These are phyloP conservation scores for Pascua sp. DNA, from an alignment of 1,284 basidiomycete species.

Conservation along the genomic window DNA sequence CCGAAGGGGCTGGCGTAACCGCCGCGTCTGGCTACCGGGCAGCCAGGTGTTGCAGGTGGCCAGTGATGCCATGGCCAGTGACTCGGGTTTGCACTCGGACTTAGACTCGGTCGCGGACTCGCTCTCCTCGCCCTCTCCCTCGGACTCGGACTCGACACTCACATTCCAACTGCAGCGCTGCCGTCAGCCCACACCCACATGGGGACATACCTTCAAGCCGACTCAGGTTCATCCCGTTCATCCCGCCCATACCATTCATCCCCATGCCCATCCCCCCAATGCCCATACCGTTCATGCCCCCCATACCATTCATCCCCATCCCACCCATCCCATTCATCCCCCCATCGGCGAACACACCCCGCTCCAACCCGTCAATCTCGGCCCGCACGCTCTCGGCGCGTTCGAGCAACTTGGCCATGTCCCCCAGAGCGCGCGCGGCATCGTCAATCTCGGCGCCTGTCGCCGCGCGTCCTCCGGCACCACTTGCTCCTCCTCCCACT, in stretches of 20 bases:
- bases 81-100: too few species aligned
- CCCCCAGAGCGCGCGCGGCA: slow-evolving; percentile 10
- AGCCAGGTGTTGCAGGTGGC: too few species aligned
- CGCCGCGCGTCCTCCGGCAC: too few species aligned
- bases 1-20: too few species aligned
- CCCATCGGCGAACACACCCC: slow-evolving; percentile 1
- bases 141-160: neutral
- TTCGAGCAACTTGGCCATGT: slow-evolving; percentile 12
- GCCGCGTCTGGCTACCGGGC: too few species aligned
- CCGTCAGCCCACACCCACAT: neutral
- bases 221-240: neutral
- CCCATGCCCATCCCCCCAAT: too few species aligned
- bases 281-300: too few species aligned
- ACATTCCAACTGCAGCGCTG: slow-evolving; percentile 19
- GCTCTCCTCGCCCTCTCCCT: too few species aligned
- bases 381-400: slow-evolving; percentile 11
- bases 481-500: too few species aligned
- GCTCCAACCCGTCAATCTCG: slow-evolving; percentile 7
- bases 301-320: neutral
- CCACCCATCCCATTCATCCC: neutral
- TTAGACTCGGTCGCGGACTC: too few species aligned
- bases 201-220: slow-evolving; percentile 3
- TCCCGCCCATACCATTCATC: too few species aligned
- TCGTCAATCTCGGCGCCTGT: slow-evolving; percentile 11
- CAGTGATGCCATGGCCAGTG: too few species aligned